Base-by-base conservation (phyloP, 169 alveolate species). In the Plasmodium berghei region DNA sequence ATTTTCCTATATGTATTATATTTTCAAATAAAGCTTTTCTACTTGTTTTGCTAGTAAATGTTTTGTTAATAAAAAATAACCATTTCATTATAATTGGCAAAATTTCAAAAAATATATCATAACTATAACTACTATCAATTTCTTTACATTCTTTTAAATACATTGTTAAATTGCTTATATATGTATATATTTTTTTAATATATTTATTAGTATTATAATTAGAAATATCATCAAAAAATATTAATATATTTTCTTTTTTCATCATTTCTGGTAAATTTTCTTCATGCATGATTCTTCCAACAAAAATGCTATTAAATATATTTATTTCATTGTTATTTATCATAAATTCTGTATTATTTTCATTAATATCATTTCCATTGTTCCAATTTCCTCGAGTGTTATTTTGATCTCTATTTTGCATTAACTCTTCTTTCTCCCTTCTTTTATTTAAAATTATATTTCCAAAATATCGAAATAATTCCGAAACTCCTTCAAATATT, bases 1-100 rank as follows among this genome's bases (percentile, higher is more conserved):
- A 9, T 24, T 24, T 69, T 40, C 91, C 91, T 34, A 85, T 56
- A 2, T 85, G 42, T 46, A 70, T 48, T 55, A 85, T 58, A 52
- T 70, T 45, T 56, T 85, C 86, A 52, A 85, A 85, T n/a, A 85
- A 63, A 28, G 56, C 26, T 59, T 85, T 69, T 55, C 63, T 85
- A 52, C 58, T 49, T 52, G 63, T 14, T 73, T 85, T 85, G 5
- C 70, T 26, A 14, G 73, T 85, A 58, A 85, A 70, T 26, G 45
- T 85, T 71, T 85, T 85, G n/a, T 85, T 85, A 28, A 70, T 70
- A n/a, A 42, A 85, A 70, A 85, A 85, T 70, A 85, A 24, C n/a
- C 87, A 59, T 62, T 85, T 85, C 74, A 85, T 69, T 54, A 64
- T 70, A 24, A 69, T 26, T 8, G 91, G 91, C 52, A 85, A 62